Conservation (phyloP, 768 basidiomycete genomes). For the Phlebiopsis gigantea region DNA sequence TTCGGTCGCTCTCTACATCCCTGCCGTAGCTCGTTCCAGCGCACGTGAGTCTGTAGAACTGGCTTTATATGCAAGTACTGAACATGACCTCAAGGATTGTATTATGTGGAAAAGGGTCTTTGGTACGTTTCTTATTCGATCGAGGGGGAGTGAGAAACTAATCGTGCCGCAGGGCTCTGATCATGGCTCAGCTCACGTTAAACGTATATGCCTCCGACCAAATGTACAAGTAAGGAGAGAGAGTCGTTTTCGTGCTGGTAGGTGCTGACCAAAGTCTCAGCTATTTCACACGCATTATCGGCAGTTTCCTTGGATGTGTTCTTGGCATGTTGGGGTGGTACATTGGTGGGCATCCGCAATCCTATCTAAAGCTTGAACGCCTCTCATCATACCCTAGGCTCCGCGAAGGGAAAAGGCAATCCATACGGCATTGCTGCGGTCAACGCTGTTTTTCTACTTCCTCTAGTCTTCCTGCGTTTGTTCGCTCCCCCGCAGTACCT, state of each 20-base stretch:
- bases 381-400: constrained; percentile 23
- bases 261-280: constrained; percentile 17
- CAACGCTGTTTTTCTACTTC: constrained; percentile 40
- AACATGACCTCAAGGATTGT: constrained; percentile 27
- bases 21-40: constrained; percentile 34
- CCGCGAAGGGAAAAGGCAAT: constrained; percentile 43
- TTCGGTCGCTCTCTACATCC: constrained; percentile 48
- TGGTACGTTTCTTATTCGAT: constrained; percentile 28
- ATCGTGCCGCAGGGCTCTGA: constrained; percentile 38
- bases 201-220: constrained; percentile 56
- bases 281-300: constrained; percentile 39
- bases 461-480: constrained; percentile 46
- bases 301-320: constrained; percentile 43
- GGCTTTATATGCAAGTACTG: not conserved
- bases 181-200: constrained; percentile 56
- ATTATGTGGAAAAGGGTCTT: constrained; percentile 41
- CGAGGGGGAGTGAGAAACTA: not conserved
- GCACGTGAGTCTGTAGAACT: constrained; percentile 33
- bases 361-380: not conserved
- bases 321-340: constrained; percentile 48
- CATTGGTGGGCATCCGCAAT: constrained; percentile 27
- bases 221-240: constrained; percentile 37
- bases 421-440: constrained; percentile 48
- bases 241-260: not conserved
- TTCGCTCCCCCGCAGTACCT: constrained; percentile 37